phyloP scores from a whole-genome alignment of 1,139 yeast species.

The Lodderomyces beijingensis region DNA sequence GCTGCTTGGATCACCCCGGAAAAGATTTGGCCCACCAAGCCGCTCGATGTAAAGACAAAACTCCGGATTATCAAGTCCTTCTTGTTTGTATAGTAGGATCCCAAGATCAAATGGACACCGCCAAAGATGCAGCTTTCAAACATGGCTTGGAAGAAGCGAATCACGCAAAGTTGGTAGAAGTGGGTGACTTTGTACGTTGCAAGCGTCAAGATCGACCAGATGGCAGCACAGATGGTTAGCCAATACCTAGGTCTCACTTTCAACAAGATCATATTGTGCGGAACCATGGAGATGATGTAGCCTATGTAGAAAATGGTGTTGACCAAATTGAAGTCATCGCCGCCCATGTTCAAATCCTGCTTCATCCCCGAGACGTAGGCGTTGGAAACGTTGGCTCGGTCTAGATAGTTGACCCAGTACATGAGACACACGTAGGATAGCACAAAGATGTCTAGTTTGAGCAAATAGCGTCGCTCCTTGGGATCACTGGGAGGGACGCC shows the following conservation, averaged over 20 bases:
- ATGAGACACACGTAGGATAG: conserved; percentile 51
- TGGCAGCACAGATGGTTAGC: conserved; percentile 49
- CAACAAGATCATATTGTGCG: conserved; percentile 48
- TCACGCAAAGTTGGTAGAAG: conserved; percentile 43
- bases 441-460: conserved; percentile 55
- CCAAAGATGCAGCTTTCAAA: conserved; percentile 54
- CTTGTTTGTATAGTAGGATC: conserved; percentile 12
- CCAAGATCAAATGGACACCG: conserved; percentile 46
- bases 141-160: conserved; percentile 52
- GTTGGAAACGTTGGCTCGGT: conserved; percentile 45
- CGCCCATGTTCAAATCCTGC: conserved; percentile 47
- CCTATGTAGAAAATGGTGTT: conserved; percentile 60
- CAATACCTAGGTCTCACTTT: conserved; percentile 51
- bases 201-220: conserved; percentile 54
- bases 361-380: conserved; percentile 64
- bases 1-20: too few relatives aligned
- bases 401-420: conserved; percentile 50
- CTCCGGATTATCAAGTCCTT: too few relatives aligned
- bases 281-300: conserved; percentile 54
- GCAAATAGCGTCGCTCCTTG: conserved; percentile 35
- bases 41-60: too few relatives aligned
- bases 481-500: conserved; percentile 22
- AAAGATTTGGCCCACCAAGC: too few relatives aligned
- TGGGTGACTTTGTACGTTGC: conserved; percentile 43
- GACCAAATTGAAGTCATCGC: conserved; percentile 44